Conservation (phyloP, 2,329 filamentous ascomycete species). For the Hypoxylon sp. region DNA sequence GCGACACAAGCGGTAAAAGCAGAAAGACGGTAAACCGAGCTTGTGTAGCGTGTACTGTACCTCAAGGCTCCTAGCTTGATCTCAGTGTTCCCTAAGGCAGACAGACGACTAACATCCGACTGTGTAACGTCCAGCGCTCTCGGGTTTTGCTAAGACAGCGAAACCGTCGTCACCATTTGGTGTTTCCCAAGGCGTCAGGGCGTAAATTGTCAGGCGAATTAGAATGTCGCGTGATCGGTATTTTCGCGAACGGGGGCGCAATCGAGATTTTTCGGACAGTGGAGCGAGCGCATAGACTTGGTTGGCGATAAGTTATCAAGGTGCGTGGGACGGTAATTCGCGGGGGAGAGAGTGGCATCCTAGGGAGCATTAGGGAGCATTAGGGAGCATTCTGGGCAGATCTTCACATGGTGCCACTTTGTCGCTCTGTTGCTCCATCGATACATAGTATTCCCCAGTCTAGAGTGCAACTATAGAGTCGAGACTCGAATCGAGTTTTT, state of each 20-base stretch:
- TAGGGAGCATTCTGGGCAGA: slow-evolving; percentile 31
- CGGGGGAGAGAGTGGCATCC: slow-evolving; percentile 34
- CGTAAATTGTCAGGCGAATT: slow-evolving; percentile 12
- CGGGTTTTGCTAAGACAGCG: slow-evolving; percentile 5
- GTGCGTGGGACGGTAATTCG: slow-evolving; percentile 30
- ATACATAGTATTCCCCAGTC: background rate
- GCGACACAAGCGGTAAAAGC: slow-evolving; percentile 16
- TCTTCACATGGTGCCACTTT: slow-evolving; percentile 43
- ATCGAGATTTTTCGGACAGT: slow-evolving; percentile 4
- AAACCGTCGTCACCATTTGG: slow-evolving; percentile 3
- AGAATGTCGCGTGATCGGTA: slow-evolving; percentile 40
- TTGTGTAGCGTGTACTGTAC: background rate
- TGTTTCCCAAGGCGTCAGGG: background rate
- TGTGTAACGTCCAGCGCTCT: slow-evolving; percentile 15
- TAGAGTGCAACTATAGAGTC: slow-evolving; percentile 18
- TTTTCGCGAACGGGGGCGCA: slow-evolving; percentile 12
- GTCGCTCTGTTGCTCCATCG: slow-evolving; percentile 16
- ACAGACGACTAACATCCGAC: slow-evolving; percentile 7
- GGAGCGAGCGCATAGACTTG: background rate
- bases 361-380: too few relatives aligned
- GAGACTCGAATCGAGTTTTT: slow-evolving; percentile 8
- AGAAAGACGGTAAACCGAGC: background rate
- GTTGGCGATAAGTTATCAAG: slow-evolving; percentile 26
- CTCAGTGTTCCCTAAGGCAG: background rate
- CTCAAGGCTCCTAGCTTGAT: background rate